These are phyloP conservation scores for Pseudognaphalium luteoalbum DNA, from an alignment of 129 eudicot species.

Conservation along the genomic window DNA sequence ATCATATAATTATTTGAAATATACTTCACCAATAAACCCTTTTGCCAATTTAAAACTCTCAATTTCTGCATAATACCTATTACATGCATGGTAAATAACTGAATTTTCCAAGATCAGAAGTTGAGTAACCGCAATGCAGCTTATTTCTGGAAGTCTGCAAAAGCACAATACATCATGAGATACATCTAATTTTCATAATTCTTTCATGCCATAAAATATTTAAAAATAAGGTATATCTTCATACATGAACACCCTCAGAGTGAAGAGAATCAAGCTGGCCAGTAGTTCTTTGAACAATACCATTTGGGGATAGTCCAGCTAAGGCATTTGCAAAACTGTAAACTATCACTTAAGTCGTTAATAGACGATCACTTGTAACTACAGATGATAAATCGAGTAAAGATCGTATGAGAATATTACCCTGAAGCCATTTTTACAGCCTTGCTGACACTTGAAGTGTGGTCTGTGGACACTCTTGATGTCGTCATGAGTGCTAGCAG, in stretches of 20 bases:
- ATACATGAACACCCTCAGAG: too few species aligned
- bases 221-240: too few species aligned
- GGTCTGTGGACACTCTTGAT: constrained; percentile 71
- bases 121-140: constrained; percentile 92
- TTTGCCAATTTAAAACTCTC: too few species aligned
- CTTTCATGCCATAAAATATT: not conserved
- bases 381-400: not conserved
- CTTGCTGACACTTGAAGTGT: constrained; percentile 81
- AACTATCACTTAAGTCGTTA: constrained; percentile 19
- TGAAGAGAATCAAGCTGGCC: constrained; percentile 93
- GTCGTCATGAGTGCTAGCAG: constrained; percentile 53
- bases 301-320: constrained; percentile 71
- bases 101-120: constrained; percentile 82
- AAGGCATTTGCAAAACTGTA: constrained; percentile 84
- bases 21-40: too few species aligned
- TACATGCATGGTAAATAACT: constrained; percentile 54
- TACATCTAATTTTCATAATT: not conserved
- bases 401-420: constrained; percentile 35
- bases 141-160: constrained; percentile 91
- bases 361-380: not conserved
- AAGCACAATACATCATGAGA: constrained; percentile 1
- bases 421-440: constrained; percentile 98
- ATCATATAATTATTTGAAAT: too few species aligned
- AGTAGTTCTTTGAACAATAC: constrained; percentile 71
- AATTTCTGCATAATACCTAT: too few species aligned